Evolutionary conservation across 2,329 filamentous ascomycete genomes (phyloP).

Genomic region (Colletotrichum chlorophyti): DNA sequence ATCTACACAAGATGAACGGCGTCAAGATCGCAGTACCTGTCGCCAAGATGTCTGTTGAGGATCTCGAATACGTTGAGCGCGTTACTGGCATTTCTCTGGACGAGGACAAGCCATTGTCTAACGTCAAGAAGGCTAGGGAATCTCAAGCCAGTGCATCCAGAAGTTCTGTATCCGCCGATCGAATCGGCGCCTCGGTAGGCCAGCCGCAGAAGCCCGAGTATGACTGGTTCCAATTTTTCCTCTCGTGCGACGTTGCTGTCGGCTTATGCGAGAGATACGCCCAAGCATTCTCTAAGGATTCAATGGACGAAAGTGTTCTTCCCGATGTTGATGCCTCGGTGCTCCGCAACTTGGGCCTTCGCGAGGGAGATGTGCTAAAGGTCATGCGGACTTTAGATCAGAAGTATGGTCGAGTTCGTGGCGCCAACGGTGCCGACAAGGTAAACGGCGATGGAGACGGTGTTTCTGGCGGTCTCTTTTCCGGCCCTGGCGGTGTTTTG

Average conservation of each 20-base stretch:
- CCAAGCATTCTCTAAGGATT: slow-evolving; percentile 86
- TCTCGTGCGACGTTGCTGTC: slow-evolving; percentile 88
- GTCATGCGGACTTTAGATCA: slow-evolving; percentile 89
- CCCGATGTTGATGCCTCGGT: slow-evolving; percentile 87
- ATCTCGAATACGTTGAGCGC: slow-evolving; percentile 93
- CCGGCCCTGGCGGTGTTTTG: slow-evolving; percentile 87
- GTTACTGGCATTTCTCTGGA: slow-evolving; percentile 88
- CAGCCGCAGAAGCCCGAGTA: slow-evolving; percentile 73
- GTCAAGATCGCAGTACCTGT: slow-evolving; percentile 98
- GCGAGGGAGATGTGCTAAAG: slow-evolving; percentile 95
- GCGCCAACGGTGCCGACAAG: slow-evolving; percentile 68
- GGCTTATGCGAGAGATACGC: slow-evolving; percentile 95
- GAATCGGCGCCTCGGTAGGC: slow-evolving; percentile 66
- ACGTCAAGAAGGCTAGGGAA: slow-evolving; percentile 69
- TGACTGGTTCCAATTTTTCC: slow-evolving; percentile 99
- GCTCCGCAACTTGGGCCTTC: slow-evolving; percentile 86
- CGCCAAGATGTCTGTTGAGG: slow-evolving; percentile 92
- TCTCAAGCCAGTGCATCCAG: slow-evolving; percentile 31
- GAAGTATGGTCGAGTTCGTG: slow-evolving; percentile 77
- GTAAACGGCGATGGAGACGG: slow-evolving; percentile 54
- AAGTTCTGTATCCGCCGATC: slow-evolving; percentile 35
- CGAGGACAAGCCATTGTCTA: slow-evolving; percentile 91
- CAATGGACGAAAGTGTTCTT: slow-evolving; percentile 93
- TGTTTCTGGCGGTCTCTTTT: slow-evolving; percentile 72
- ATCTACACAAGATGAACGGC: slow-evolving; percentile 96